A percentile compares a stretch with the other conserved stretches of the same genome.
Conservation (phyloP, 805 yeast species). For the Kuraishia hungarica region DNA sequence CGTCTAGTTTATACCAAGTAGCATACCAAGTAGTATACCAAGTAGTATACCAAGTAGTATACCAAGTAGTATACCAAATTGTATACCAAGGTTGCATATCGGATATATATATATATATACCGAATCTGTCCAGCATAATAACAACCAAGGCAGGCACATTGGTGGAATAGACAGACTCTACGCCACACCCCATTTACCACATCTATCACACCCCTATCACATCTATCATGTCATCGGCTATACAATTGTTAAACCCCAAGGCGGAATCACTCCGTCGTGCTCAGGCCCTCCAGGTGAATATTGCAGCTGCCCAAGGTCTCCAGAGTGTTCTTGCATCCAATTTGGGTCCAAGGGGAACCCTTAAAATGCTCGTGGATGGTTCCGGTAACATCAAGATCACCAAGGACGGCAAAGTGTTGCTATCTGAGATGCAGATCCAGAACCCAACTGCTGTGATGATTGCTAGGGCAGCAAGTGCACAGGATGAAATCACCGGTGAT, state of each 20-base stretch:
- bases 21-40: too few species aligned
- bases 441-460: slow-evolving; percentile 85
- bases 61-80: too few species aligned
- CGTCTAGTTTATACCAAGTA: too few species aligned
- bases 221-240: slow-evolving; percentile 49
- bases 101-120: too few species aligned
- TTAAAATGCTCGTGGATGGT: slow-evolving; percentile 95
- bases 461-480: slow-evolving; percentile 97
- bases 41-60: too few species aligned
- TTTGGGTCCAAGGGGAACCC: slow-evolving; percentile 94
- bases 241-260: slow-evolving; percentile 91
- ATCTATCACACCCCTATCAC: too few species aligned
- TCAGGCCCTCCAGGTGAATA: slow-evolving; percentile 93
- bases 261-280: slow-evolving; percentile 95
- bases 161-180: background rate
- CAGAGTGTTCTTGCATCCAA: slow-evolving; percentile 89
- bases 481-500: slow-evolving; percentile 98
- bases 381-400: slow-evolving; percentile 93
- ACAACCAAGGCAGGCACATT: too few species aligned
- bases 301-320: slow-evolving; percentile 92
- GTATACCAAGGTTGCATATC: too few species aligned
- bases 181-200: background rate
- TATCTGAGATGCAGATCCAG: slow-evolving; percentile 95
- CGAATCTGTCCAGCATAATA: too few species aligned
- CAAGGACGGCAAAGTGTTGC: slow-evolving; percentile 90